Evolutionary conservation across 208 protist genomes (phyloP).

Genomic region (Willaertia magna): DNA sequence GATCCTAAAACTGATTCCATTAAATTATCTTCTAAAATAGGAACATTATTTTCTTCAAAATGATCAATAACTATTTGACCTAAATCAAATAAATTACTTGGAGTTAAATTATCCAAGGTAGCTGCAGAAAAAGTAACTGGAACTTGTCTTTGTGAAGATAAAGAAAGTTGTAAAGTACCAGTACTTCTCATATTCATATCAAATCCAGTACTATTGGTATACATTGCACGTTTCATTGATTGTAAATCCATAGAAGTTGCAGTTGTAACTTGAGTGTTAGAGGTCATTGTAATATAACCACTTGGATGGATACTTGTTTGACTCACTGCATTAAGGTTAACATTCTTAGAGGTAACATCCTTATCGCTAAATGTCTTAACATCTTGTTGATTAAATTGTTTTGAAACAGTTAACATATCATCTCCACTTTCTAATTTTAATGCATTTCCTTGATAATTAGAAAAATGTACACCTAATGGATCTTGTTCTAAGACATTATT

Average conservation of each 20-base stretch:
- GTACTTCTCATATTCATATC: slow-evolving; percentile 5
- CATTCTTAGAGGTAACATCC: background rate
- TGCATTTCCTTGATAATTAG: slow-evolving; percentile 7
- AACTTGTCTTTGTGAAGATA: background rate
- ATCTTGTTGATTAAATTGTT: slow-evolving; percentile 25
- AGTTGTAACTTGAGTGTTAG: background rate
- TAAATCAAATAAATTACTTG: background rate
- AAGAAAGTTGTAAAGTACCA: background rate
- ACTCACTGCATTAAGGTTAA: background rate
- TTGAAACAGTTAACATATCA: slow-evolving; percentile 4
- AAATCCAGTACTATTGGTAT: background rate
- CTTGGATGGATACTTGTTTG: background rate
- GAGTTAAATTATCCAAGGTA: background rate
- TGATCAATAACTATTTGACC: background rate
- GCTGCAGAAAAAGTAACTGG: background rate
- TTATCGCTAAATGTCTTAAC: slow-evolving; percentile 6
- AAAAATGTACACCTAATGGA: slow-evolving; percentile 17
- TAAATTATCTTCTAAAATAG: background rate
- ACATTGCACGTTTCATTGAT: too few species aligned
- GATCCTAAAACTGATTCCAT: background rate
- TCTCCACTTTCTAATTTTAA: background rate
- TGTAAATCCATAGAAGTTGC: background rate
- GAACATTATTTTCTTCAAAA: background rate
- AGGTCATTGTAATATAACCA: background rate
- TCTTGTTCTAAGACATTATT: slow-evolving; percentile 15